These are phyloP conservation scores for Pisolithus thermaeus DNA, from an alignment of 1,284 basidiomycete genomes.

Conservation along the genomic window DNA sequence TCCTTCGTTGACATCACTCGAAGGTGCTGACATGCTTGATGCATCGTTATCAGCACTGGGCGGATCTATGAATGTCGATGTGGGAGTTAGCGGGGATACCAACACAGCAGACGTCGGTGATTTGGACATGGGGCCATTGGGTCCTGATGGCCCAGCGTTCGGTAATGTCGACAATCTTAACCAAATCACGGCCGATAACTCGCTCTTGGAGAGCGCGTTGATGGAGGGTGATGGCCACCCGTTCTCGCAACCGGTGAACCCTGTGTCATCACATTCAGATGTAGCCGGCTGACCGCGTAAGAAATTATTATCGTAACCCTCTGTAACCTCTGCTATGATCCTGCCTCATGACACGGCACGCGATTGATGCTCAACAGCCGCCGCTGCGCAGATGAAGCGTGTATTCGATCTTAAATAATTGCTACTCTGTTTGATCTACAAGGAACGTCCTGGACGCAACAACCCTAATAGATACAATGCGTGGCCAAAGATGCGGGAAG, in stretches of 20 bases:
- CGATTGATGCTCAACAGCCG: background rate
- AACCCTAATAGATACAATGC: no score
- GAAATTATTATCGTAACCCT: background rate
- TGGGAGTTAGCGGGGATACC: constrained; percentile 18
- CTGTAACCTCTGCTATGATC: background rate
- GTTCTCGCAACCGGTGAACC: constrained; percentile 35
- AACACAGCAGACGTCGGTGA: constrained; percentile 31
- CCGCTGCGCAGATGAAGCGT: no score
- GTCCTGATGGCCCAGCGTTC: constrained; percentile 56
- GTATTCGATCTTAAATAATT: no score
- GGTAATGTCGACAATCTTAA: constrained; percentile 50
- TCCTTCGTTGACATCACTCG: constrained; percentile 29
- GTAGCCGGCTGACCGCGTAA: constrained; percentile 6
- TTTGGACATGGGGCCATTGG: constrained; percentile 58
- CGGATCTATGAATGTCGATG: constrained; percentile 30
- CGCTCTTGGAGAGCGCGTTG: constrained; percentile 51
- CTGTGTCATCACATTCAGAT: constrained; percentile 11
- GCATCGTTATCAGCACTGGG: constrained; percentile 46
- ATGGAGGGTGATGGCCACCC: constrained; percentile 58
- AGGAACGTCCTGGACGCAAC: no score
- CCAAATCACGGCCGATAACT: constrained; percentile 47
- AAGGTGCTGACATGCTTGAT: constrained; percentile 35
- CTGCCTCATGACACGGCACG: background rate
- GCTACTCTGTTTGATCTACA: no score
- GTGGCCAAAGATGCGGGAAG: no score